phyloP scores from a whole-genome alignment of 1,139 yeast genomes.

The Nakaseomyces kungkrabaensis region DNA sequence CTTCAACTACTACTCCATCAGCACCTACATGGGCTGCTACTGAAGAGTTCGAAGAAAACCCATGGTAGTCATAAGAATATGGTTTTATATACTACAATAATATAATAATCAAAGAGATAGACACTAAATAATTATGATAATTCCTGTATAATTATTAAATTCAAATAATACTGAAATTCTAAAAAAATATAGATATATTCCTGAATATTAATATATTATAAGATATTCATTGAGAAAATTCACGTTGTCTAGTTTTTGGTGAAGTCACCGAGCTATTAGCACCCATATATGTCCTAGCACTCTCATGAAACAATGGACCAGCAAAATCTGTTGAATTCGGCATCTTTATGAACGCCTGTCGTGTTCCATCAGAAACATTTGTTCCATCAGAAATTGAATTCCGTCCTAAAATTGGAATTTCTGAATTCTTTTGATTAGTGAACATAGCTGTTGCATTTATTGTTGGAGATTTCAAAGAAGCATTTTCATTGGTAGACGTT shows the following conservation, averaged over 20 bases:
- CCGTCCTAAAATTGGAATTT: not conserved
- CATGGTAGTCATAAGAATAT: constrained; percentile 21
- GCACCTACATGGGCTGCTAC: constrained; percentile 20
- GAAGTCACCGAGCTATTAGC: not conserved
- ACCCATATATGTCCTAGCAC: not conserved
- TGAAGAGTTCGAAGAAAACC: constrained; percentile 25
- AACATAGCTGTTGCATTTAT: constrained; percentile 26
- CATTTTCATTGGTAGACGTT: not conserved
- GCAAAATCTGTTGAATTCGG: constrained; percentile 1
- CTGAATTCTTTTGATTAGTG: constrained; percentile 17
- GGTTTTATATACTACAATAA: not conserved
- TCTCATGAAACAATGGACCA: not conserved
- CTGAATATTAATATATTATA: not conserved
- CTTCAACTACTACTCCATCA: constrained; percentile 19
- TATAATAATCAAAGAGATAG: not conserved
- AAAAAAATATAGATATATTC: not conserved
- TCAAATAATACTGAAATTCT: not conserved
- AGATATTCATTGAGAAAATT: not conserved
- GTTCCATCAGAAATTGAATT: not conserved
- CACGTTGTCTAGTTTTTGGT: constrained; percentile 6
- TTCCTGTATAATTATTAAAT: not conserved
- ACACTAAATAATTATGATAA: not conserved
- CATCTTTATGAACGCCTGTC: constrained; percentile 2
- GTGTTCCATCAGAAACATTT: not conserved
- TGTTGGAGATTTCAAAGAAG: constrained; percentile 11